These are phyloP conservation scores for Lobosporangium transversale DNA, from an alignment of 192 early-diverging fungal species.

Conservation along the genomic window DNA sequence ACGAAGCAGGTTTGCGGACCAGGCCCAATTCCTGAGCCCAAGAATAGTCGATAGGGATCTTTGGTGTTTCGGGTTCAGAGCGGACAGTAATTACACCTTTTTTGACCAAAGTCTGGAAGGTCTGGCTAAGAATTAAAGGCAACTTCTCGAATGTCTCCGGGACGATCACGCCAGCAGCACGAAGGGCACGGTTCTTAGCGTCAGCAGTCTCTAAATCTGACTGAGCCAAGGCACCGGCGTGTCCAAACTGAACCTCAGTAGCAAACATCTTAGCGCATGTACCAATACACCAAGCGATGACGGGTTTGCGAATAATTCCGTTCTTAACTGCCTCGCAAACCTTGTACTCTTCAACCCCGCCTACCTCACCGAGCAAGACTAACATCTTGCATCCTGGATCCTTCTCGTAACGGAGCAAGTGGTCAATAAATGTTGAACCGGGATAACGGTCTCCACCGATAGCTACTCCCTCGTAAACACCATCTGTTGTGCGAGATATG, in stretches of 20 bases:
- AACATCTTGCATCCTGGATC: conserved; percentile 96
- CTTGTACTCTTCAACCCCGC: conserved; percentile 97
- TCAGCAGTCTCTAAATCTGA: conserved; percentile 96
- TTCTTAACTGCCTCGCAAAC: conserved; percentile 91
- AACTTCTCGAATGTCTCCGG: conserved; percentile 97
- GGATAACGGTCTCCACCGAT: conserved; percentile 99
- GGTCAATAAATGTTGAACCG: conserved; percentile 98
- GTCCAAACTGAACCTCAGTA: conserved; percentile 98
- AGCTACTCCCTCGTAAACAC: conserved; percentile 98
- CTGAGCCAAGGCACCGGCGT: conserved; percentile 96
- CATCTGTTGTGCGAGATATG: conserved; percentile 93
- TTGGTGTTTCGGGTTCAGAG: conserved; percentile 92
- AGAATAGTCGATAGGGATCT: conserved; percentile 99
- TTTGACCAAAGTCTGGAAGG: conserved; percentile 82
- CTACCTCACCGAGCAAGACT: conserved; percentile 96
- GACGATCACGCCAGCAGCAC: conserved; percentile 87
- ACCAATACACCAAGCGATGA: conserved; percentile 99
- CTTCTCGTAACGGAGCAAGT: conserved; percentile 92
- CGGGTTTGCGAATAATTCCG: conserved; percentile 95
- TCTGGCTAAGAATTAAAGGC: conserved; percentile 80
- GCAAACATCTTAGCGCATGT: conserved; percentile 99
- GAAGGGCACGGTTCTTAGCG: conserved; percentile 92
- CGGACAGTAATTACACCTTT: conserved; percentile 73
- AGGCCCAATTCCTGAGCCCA: conserved; percentile 99
- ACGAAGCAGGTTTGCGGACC: conserved; percentile 97